Conservation (phyloP, 2,329 filamentous ascomycete genomes). For the Cladosporium sp. region DNA sequence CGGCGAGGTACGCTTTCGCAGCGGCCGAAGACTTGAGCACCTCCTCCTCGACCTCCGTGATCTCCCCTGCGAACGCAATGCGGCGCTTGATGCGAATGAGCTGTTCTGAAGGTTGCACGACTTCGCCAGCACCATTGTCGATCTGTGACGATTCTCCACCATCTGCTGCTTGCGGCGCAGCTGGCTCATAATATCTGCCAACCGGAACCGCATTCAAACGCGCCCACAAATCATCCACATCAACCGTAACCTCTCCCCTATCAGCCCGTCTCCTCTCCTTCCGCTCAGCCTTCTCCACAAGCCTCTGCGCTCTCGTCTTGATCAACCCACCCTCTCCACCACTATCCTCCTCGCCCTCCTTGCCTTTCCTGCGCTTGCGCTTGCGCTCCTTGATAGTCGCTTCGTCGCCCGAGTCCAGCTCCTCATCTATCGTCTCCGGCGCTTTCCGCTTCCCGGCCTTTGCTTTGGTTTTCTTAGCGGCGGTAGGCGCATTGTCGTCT, state of each 20-base stretch:
- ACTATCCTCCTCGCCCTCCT: constrained; percentile 41
- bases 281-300: constrained; percentile 51
- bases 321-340: constrained; percentile 55
- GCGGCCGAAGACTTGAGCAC: constrained; percentile 58
- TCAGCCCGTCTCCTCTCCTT: constrained; percentile 49
- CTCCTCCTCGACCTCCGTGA: constrained; percentile 55
- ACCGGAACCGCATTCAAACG: constrained; percentile 49
- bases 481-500: constrained; percentile 28
- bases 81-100: constrained; percentile 58
- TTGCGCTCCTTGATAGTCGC: constrained; percentile 55
- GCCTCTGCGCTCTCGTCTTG: constrained; percentile 56
- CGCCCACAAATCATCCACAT: constrained; percentile 58
- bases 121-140: neutral
- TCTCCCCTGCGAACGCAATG: constrained; percentile 60
- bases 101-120: constrained; percentile 39
- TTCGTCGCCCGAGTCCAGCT: constrained; percentile 59
- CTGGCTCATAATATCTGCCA: constrained; percentile 24
- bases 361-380: constrained; percentile 43
- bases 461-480: constrained; percentile 37
- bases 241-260: constrained; percentile 54
- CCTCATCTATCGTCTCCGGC: constrained; percentile 37
- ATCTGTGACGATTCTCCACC: constrained; percentile 7
- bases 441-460: constrained; percentile 42
- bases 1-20: constrained; percentile 54
- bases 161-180: constrained; percentile 13